Conservation (phyloP, 306 rosid genomes). For the Leucaena leucocephala region DNA sequence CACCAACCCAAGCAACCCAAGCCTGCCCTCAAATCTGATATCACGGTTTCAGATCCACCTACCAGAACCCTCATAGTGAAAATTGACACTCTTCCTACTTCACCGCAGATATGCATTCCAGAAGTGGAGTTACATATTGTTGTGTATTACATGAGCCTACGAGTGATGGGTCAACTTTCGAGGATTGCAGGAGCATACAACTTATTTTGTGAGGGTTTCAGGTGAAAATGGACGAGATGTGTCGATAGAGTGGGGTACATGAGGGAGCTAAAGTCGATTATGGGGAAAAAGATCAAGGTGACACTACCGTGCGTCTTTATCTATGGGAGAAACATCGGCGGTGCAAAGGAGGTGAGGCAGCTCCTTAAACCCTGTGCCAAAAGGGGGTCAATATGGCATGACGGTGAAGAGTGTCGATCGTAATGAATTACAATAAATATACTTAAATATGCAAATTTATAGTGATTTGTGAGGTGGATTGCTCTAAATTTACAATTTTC, state of each 20-base stretch:
- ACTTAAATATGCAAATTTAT: too few relatives aligned
- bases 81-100: constrained; percentile 14
- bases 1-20: constrained; percentile 30
- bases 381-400: too few relatives aligned
- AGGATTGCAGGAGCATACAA: constrained; percentile 76
- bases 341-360: constrained; percentile 75
- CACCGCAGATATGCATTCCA: constrained; percentile 40
- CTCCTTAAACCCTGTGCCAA: too few relatives aligned
- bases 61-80: constrained; percentile 26
- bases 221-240: constrained; percentile 75
- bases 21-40: constrained; percentile 7
- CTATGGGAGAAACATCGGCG: constrained; percentile 81
- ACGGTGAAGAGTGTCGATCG: too few relatives aligned
- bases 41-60: constrained; percentile 31
- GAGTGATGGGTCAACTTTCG: constrained; percentile 81
- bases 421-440: too few relatives aligned
- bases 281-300: constrained; percentile 54
- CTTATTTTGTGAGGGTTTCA: constrained; percentile 74
- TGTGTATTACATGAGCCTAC: constrained; percentile 85
- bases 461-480: too few relatives aligned
- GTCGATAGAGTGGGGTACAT: constrained; percentile 82
- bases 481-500: too few relatives aligned
- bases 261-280: constrained; percentile 61
- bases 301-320: constrained; percentile 76
- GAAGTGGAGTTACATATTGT: constrained; percentile 70